phyloP scores from a whole-genome alignment of 2,329 filamentous ascomycete species.

The Xylariaceae sp. region DNA sequence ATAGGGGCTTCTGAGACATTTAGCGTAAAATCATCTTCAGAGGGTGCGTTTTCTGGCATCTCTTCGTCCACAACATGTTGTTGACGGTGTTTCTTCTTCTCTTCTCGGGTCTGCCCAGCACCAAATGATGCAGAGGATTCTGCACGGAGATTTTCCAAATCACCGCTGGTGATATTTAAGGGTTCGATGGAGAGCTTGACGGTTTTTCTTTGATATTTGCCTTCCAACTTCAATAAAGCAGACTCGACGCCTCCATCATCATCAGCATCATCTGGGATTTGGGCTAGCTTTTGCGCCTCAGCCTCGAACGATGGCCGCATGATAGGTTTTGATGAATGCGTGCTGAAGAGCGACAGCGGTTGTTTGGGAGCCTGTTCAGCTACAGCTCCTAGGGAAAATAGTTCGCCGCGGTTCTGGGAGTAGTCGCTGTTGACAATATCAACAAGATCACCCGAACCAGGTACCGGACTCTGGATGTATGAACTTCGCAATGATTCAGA shows the following conservation, averaged over 20 bases:
- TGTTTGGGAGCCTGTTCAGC: slow-evolving; percentile 47
- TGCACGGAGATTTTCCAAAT: slow-evolving; percentile 19
- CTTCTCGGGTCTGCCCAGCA: slow-evolving; percentile 30
- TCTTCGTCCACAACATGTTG: slow-evolving; percentile 43
- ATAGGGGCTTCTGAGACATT: slow-evolving; percentile 19
- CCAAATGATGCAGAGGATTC: slow-evolving; percentile 20
- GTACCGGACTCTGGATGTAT: slow-evolving; percentile 42
- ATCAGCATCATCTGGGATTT: slow-evolving; percentile 75
- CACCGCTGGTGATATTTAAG: slow-evolving; percentile 18
- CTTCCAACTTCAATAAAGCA: slow-evolving; percentile 88
- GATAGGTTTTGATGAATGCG: slow-evolving; percentile 57
- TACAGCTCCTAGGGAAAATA: slow-evolving; percentile 57
- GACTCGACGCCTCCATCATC: slow-evolving; percentile 88
- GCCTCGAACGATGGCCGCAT: slow-evolving; percentile 79
- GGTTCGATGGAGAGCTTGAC: slow-evolving; percentile 41
- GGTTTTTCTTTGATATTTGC: slow-evolving; percentile 64
- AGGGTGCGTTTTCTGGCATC: slow-evolving; percentile 28
- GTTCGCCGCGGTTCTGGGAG: slow-evolving; percentile 39
- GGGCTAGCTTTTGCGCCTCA: slow-evolving; percentile 80
- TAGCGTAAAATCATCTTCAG: slow-evolving; percentile 20
- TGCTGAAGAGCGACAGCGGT: slow-evolving; percentile 54
- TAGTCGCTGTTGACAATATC: slow-evolving; percentile 43
- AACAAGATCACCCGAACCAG: slow-evolving; percentile 40
- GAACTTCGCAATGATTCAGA: slow-evolving; percentile 59
- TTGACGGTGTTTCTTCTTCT: slow-evolving; percentile 44